Base-by-base conservation (phyloP, 148 eudicot species). In the Amaranthus palmeri region DNA sequence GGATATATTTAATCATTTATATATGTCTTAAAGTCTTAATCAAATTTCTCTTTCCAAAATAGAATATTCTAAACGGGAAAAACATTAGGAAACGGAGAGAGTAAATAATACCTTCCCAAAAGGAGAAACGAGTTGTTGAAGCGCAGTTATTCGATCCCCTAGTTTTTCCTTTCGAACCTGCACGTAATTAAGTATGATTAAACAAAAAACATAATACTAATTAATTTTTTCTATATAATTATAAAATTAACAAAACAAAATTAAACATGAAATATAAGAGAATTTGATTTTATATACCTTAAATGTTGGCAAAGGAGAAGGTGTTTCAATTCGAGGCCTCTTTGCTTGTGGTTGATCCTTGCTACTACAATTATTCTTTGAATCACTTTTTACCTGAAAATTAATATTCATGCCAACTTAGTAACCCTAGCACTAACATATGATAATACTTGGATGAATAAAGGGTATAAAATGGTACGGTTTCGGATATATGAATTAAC, bases 161-260 rank as follows among this genome's bases (percentile, higher is more conserved):
- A 92, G 82, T 84, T 92, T 92, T 85, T 92, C 97, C 82, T 92
- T 92, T 7, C 97, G 86, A 48, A 92, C 96, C 97, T 92, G 74
- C 36, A 25, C 1, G 36, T 25, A 25, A 25, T 25, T 25, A 25
- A 25, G 36, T 72, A 54, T 45, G 46, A 70, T 55, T 43, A 54
- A 73, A 4, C 40, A 8, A 48, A 47, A 13, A 48, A 65, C 13
- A 56, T 43, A 25, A 15, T 18, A 36, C 5, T 48, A 12, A 46
- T n/a, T 8, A 44, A 43, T 4, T 2, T 3, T 11, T 15, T 2
- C 36, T 12, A 1, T 15, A 43, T 55, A 7, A 70, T 13, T 10
- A 36, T 52, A 40, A 59, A 36, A 15, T 14, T 13, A 54, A 36
- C 14, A 15, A 25, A 25, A 25, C 36, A 40, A 59, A 36, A 15